phyloP scores from a whole-genome alignment of 495 filamentous ascomycete genomes.

The Cudoniella acicularis region DNA sequence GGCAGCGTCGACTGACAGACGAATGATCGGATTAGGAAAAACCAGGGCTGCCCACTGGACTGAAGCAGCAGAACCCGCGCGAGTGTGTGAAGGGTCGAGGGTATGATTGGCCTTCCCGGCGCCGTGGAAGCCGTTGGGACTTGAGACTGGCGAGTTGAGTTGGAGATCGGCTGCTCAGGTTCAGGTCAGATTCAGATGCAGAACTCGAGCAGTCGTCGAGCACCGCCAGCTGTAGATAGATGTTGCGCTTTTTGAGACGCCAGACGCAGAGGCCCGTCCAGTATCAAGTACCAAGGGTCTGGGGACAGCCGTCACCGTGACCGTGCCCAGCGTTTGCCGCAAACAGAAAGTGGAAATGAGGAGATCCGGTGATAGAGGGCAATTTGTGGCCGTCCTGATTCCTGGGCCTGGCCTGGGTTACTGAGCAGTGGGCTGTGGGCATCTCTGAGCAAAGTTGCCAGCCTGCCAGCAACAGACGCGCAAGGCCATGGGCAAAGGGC shows the following conservation, averaged over 20 bases:
- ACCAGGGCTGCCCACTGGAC: neutral
- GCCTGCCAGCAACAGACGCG: slow-evolving; percentile 6
- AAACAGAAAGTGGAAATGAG: slow-evolving; percentile 24
- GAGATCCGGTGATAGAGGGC: slow-evolving; percentile 1
- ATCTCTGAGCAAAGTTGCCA: no score
- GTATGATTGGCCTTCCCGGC: slow-evolving; percentile 9
- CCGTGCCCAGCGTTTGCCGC: slow-evolving; percentile 21
- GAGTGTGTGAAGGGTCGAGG: neutral
- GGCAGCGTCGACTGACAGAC: neutral
- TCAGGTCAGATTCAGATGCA: slow-evolving; percentile 1
- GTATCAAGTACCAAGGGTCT: slow-evolving; percentile 3
- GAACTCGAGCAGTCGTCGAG: neutral
- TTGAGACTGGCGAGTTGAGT: neutral
- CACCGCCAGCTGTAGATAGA: neutral
- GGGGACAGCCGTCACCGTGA: slow-evolving; percentile 16
- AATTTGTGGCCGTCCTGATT: neutral
- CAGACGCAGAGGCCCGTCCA: slow-evolving; percentile 1
- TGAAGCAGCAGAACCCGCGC: neutral
- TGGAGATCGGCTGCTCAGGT: neutral
- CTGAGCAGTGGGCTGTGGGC: no score
- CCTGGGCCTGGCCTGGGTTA: no score
- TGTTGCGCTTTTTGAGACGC: slow-evolving; percentile 15
- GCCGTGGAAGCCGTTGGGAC: slow-evolving; percentile 1
- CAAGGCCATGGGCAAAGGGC: no score
- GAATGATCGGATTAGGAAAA: neutral